Percentiles rank a stretch among this genome's conserved stretches.
These are phyloP conservation scores for Tricholoma flavovirens DNA, from an alignment of 768 basidiomycete genomes.

Conservation along the genomic window DNA sequence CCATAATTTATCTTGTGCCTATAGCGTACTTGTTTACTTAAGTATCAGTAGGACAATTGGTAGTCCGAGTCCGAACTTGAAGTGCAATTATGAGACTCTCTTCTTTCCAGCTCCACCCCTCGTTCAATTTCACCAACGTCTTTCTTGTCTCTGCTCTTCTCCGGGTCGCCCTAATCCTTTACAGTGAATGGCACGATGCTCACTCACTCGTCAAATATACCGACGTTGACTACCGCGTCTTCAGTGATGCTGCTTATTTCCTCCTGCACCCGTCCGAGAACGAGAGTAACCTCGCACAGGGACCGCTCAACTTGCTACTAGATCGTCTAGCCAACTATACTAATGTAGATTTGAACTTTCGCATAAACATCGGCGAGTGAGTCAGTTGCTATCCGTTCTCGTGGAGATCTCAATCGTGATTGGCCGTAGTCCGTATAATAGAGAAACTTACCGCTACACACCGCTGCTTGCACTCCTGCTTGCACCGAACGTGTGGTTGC, in stretches of 20 bases:
- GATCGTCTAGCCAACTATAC: slow-evolving; percentile 11
- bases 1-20: no score
- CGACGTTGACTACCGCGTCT: slow-evolving; percentile 96
- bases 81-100: not conserved
- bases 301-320: slow-evolving; percentile 35
- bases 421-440: slow-evolving; percentile 71
- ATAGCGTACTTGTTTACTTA: no score
- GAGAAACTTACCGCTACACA: slow-evolving; percentile 95
- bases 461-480: slow-evolving; percentile 83
- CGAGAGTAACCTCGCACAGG: slow-evolving; percentile 50
- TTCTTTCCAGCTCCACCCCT: slow-evolving; percentile 16
- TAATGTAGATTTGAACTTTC: not conserved
- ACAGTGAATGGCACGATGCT: slow-evolving; percentile 88
- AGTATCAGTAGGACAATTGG: no score
- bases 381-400: slow-evolving; percentile 26
- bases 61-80: not conserved
- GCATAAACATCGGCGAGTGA: slow-evolving; percentile 64
- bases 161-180: slow-evolving; percentile 67
- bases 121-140: slow-evolving; percentile 44
- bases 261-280: slow-evolving; percentile 43
- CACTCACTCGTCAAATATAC: slow-evolving; percentile 88
- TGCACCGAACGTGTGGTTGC: slow-evolving; percentile 73
- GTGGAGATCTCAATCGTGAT: slow-evolving; percentile 4
- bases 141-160: slow-evolving; percentile 51
- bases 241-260: slow-evolving; percentile 84